Evolutionary conservation across 441 rosid species (phyloP).

Genomic region (Gossypium schwendimanii): DNA sequence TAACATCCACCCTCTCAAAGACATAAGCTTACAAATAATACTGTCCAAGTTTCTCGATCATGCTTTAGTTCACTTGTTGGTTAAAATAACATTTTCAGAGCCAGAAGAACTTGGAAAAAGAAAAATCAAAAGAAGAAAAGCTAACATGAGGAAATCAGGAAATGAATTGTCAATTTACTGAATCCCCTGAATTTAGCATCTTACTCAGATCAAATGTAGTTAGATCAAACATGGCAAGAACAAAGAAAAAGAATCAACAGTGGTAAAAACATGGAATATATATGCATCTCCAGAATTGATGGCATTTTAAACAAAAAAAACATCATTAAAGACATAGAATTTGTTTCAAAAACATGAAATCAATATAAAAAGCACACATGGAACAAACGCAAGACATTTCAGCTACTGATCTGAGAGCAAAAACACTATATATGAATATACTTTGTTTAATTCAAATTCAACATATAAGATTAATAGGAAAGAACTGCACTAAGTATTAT

Average conservation of each 20-base stretch:
- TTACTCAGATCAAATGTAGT: not conserved
- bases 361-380: not conserved
- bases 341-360: too few species aligned
- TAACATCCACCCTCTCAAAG: not conserved
- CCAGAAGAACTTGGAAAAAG: not conserved
- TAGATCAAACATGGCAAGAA: not conserved
- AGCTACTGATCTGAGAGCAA: not conserved
- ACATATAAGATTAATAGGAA: not conserved
- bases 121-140: not conserved
- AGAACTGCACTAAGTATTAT: not conserved
- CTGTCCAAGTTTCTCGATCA: not conserved
- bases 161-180: not conserved
- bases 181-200: not conserved
- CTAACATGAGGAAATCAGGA: not conserved
- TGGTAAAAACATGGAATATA: not conserved
- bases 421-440: not conserved
- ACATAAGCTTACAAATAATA: not conserved
- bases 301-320: not conserved
- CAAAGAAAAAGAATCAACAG: not conserved
- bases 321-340: not conserved
- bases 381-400: not conserved
- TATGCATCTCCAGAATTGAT: not conserved
- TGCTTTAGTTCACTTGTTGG: not conserved
- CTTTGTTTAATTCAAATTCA: not conserved
- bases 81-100: not conserved